These are phyloP conservation scores for Dicorynia guianensis DNA, from an alignment of 306 rosid genomes.

Conservation along the genomic window DNA sequence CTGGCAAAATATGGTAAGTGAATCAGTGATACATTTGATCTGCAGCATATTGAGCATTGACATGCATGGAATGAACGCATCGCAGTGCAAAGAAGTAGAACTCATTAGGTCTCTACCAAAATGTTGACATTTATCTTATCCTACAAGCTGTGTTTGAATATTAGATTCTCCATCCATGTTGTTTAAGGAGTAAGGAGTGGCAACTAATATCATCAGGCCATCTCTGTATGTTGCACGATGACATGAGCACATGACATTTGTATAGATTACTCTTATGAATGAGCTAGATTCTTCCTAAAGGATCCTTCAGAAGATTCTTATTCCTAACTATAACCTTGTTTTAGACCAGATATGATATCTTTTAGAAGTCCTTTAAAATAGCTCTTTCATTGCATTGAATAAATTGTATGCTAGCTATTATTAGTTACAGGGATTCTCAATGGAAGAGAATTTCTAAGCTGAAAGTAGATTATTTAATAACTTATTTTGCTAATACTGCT, in stretches of 20 bases:
- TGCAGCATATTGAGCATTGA: not conserved
- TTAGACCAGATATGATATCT: conserved; percentile 17
- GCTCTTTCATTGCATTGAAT: conserved; percentile 38
- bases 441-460: conserved; percentile 36
- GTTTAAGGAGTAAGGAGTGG: conserved; percentile 12
- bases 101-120: conserved; percentile 6
- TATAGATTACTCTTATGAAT: not conserved
- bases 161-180: conserved; percentile 12
- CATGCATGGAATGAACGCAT: not conserved
- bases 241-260: not conserved
- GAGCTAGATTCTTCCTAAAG: not conserved
- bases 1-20: not conserved
- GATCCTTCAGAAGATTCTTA: conserved; percentile 12
- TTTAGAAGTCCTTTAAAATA: conserved; percentile 25
- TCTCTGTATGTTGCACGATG: not conserved
- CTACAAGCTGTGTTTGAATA: conserved; percentile 1
- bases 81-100: conserved; percentile 1
- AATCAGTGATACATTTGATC: not conserved
- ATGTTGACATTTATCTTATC: not conserved
- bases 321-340: not conserved
- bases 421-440: conserved; percentile 42
- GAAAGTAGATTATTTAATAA: conserved; percentile 38
- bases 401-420: conserved; percentile 44
- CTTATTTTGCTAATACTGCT: conserved; percentile 64
- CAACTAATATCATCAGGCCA: conserved; percentile 7